Evolutionary conservation across 495 filamentous ascomycete species (phyloP).

Genomic region (Aspergillus avenaceus): DNA sequence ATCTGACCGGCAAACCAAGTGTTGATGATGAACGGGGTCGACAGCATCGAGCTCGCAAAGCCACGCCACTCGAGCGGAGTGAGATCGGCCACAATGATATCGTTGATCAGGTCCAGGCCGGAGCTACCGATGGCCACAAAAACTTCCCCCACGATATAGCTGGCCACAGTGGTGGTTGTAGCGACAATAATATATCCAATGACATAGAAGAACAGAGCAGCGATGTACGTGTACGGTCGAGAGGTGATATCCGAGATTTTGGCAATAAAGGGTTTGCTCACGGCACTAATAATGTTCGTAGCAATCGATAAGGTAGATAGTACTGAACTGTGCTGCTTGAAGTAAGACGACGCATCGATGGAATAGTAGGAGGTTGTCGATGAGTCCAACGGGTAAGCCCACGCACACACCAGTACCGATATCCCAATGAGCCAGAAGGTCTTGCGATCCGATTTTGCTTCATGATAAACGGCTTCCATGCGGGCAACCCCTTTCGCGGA

Average conservation of each 20-base stretch:
- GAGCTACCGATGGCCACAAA: constrained; percentile 48
- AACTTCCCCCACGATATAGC: constrained; percentile 37
- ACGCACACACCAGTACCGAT: constrained; percentile 9
- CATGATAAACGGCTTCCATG: constrained; percentile 12
- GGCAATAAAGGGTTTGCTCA: constrained; percentile 56
- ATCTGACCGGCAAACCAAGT: constrained; percentile 28
- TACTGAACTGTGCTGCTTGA: neutral
- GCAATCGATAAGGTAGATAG: constrained; percentile 5
- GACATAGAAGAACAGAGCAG: constrained; percentile 25
- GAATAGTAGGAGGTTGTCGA: neutral
- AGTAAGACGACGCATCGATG: neutral
- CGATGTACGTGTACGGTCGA: constrained; percentile 41
- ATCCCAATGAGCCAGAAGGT: constrained; percentile 6
- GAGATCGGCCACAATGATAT: constrained; percentile 57
- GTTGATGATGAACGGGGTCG: constrained; percentile 51
- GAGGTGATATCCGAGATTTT: constrained; percentile 62
- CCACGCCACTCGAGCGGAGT: constrained; percentile 53
- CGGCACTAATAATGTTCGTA: constrained; percentile 48
- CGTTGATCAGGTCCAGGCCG: constrained; percentile 46
- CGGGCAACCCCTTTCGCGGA: constrained; percentile 10
- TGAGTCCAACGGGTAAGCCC: constrained; percentile 9
- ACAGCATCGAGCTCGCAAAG: constrained; percentile 48
- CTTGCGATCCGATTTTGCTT: constrained; percentile 6
- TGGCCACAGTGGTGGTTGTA: constrained; percentile 27
- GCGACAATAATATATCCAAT: constrained; percentile 40